Evolutionary conservation across 192 early-diverging fungal genomes (phyloP), one percentile per base, ranked within the genome.

Genomic region (Phlyctochytrium planicorne): DNA sequence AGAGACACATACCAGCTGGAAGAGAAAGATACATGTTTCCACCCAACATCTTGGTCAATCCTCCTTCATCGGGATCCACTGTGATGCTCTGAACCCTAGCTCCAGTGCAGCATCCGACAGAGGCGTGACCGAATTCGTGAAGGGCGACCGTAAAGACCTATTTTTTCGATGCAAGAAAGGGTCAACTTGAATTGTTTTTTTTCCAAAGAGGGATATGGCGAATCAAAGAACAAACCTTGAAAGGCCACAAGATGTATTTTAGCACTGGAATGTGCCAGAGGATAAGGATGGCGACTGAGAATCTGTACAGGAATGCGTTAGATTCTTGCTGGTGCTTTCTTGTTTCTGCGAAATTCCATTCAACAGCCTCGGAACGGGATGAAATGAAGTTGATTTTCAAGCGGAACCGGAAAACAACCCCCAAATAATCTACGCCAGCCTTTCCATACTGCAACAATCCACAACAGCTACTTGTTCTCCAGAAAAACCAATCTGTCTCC

Each of bases 51-150:
- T 62, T 74, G 59, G 74, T 80, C 73, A 61, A 66, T 24, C 55
- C 55, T 14, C 55, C 55, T 29, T 57, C 55, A 29, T 57, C 55
- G 20, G 55, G 55, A 57, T 57, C 55, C 14, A 57, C 55, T 10
- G 12, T 57, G 55, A 98, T 94, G 24, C 89, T 89, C 60, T 90
- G 83, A 16, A 98, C 91, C 62, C 88, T 87, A 17, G 90, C 97
- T 24, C 95, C 92, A n/a, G 95, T 97, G 63, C 87, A 85, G 34
- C 84, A 79, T 0, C 92, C 93, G 24, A 93, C 93, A 30, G 82
- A 81, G 1, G 95, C 97, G 73, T 98, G 95, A 30, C 92, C 89
- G 73, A 96, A 96, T 75, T 98, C 97, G 71, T 98, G 97, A 47
- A 98, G 74, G 23, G 90, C 92, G 47, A 98, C 95, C 0, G 93